These are phyloP conservation scores for Fabrea salina DNA, from an alignment of 169 alveolate species.

Conservation along the genomic window DNA sequence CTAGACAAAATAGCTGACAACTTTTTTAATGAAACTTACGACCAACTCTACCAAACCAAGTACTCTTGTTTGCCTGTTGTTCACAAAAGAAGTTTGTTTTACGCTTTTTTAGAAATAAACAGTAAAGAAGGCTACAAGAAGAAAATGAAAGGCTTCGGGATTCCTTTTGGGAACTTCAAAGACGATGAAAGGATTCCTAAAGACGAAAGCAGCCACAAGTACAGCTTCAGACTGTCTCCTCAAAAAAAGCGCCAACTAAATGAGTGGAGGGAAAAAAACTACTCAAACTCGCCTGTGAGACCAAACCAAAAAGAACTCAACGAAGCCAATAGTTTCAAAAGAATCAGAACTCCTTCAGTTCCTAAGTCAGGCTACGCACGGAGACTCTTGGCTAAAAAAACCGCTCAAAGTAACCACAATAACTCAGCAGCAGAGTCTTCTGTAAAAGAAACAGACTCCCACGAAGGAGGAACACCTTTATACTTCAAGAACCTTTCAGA, in stretches of 20 bases:
- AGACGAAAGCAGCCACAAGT: neutral
- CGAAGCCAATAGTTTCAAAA: too few relatives aligned
- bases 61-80: neutral
- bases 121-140: neutral
- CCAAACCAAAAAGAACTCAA: too few relatives aligned
- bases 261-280: neutral
- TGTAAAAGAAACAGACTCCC: too few relatives aligned
- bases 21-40: neutral
- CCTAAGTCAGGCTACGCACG: too few relatives aligned
- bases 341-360: too few relatives aligned
- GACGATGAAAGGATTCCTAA: neutral
- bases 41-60: neutral
- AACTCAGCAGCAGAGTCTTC: too few relatives aligned
- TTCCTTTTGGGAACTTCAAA: neutral
- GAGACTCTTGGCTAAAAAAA: too few relatives aligned
- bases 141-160: conserved; percentile 9
- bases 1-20: conserved; percentile 13
- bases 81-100: neutral
- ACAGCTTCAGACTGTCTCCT: neutral
- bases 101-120: neutral
- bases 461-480: too few relatives aligned
- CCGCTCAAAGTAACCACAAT: too few relatives aligned
- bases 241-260: neutral
- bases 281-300: neutral
- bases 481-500: too few relatives aligned